Percentiles rank a stretch among this genome's conserved stretches.
These are phyloP conservation scores for Margaritispora aquatica DNA, from an alignment of 495 filamentous ascomycete species.

Conservation along the genomic window DNA sequence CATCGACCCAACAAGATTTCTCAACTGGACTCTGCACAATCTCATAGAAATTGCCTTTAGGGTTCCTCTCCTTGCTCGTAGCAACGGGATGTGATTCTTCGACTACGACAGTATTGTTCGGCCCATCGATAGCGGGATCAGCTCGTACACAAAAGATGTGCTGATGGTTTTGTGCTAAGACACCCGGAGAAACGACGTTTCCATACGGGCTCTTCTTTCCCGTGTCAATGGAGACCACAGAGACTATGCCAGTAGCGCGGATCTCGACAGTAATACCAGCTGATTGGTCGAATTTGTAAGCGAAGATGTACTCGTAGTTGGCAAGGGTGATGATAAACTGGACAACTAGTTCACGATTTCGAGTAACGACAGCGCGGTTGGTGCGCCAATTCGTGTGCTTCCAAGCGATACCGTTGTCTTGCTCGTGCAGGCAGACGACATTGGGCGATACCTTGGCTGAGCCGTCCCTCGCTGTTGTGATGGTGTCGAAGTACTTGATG, in stretches of 20 bases:
- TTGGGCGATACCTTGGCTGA: constrained; percentile 57
- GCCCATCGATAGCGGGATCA: constrained; percentile 58
- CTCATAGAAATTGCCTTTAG: constrained; percentile 11
- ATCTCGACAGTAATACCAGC: constrained; percentile 66
- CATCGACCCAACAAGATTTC: constrained; percentile 42
- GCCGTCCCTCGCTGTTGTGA: constrained; percentile 50
- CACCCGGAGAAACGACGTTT: constrained; percentile 56
- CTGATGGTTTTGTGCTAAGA: constrained; percentile 52
- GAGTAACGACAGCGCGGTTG: constrained; percentile 55
- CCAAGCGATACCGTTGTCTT: constrained; percentile 68
- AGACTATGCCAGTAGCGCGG: constrained; percentile 79
- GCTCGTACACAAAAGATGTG: constrained; percentile 64
- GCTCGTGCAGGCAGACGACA: constrained; percentile 74
- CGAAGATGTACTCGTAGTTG: constrained; percentile 31
- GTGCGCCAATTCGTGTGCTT: constrained; percentile 83
- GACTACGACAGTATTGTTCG: constrained; percentile 56
- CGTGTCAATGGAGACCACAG: neutral
- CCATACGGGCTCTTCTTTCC: constrained; percentile 39
- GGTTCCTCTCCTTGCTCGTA: constrained; percentile 31
- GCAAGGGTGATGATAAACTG: constrained; percentile 69
- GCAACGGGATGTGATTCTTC: constrained; percentile 46
- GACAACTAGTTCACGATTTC: constrained; percentile 65
- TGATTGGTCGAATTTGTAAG: constrained; percentile 46
- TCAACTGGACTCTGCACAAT: constrained; percentile 6
- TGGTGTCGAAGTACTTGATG: constrained; percentile 63